Conservation (phyloP, 768 basidiomycete species). For the Auriscalpium microsporum region DNA sequence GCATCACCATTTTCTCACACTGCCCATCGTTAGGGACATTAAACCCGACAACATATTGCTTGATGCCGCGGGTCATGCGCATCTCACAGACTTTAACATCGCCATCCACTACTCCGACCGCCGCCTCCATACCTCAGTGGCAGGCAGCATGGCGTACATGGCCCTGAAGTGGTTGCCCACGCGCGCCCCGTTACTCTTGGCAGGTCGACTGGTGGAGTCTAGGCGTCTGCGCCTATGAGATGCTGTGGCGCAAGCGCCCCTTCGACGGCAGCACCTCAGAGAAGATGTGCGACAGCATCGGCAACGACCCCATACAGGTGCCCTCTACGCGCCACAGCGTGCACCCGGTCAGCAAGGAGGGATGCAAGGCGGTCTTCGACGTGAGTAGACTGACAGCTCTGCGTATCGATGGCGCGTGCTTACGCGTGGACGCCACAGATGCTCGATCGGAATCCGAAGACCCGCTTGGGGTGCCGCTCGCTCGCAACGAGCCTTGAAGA, state of each 20-base stretch:
- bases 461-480: conserved; percentile 73
- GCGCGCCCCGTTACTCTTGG: conserved; percentile 85
- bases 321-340: conserved; percentile 38
- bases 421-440: conserved; percentile 39
- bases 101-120: conserved; percentile 95
- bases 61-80: conserved; percentile 89
- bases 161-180: conserved; percentile 74
- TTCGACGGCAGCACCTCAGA: conserved; percentile 88
- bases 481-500: conserved; percentile 67
- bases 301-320: conserved; percentile 69
- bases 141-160: conserved; percentile 99
- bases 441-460: conserved; percentile 71
- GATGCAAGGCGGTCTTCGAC: conserved; percentile 54
- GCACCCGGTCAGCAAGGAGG: conserved; percentile 53
- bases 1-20: conserved; percentile 13
- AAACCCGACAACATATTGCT: conserved; percentile 97
- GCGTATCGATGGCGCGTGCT: not conserved
- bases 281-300: conserved; percentile 80
- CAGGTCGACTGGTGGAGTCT: conserved; percentile 95
- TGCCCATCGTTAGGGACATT: conserved; percentile 53
- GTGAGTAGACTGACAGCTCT: conserved; percentile 35
- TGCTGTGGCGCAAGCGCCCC: conserved; percentile 75
- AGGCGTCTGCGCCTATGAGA: conserved; percentile 83
- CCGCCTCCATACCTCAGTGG: conserved; percentile 83
- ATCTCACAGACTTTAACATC: conserved; percentile 98